Percentiles rank a stretch among this genome's conserved stretches.
These are phyloP conservation scores for Myrica gale DNA, from an alignment of 306 rosid genomes.

Conservation along the genomic window DNA sequence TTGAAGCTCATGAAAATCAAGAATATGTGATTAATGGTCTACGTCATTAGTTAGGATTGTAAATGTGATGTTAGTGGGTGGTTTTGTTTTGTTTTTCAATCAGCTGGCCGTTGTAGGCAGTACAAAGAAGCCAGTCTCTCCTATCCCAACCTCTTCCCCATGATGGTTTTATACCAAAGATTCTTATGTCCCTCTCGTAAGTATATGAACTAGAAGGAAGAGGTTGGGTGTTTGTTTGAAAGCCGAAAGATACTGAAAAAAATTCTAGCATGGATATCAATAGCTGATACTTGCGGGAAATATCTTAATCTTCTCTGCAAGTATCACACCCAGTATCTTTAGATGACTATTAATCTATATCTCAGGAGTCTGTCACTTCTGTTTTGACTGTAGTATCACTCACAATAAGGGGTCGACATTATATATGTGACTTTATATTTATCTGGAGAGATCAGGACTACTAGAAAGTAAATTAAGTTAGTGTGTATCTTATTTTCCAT, in stretches of 20 bases:
- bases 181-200: constrained; percentile 1
- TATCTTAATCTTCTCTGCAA: not conserved
- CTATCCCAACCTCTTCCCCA: not conserved
- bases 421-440: not conserved
- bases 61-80: not conserved
- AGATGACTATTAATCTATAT: not conserved
- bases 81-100: not conserved
- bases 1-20: not conserved
- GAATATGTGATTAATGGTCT: not conserved
- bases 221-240: not conserved
- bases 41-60: not conserved
- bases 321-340: not conserved
- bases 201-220: constrained; percentile 8
- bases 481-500: not conserved
- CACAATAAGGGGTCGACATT: not conserved
- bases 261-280: constrained; percentile 5
- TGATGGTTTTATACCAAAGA: not conserved
- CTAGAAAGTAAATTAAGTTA: not conserved
- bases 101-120: not conserved
- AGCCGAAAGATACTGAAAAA: not conserved
- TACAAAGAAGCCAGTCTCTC: not conserved
- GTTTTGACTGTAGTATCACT: not conserved
- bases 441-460: not conserved
- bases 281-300: not conserved
- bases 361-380: not conserved